Evolutionary conservation across 2,329 filamentous ascomycete species (phyloP), one percentile per base, ranked within the genome.

Genomic region (Didymella keratinophila): DNA sequence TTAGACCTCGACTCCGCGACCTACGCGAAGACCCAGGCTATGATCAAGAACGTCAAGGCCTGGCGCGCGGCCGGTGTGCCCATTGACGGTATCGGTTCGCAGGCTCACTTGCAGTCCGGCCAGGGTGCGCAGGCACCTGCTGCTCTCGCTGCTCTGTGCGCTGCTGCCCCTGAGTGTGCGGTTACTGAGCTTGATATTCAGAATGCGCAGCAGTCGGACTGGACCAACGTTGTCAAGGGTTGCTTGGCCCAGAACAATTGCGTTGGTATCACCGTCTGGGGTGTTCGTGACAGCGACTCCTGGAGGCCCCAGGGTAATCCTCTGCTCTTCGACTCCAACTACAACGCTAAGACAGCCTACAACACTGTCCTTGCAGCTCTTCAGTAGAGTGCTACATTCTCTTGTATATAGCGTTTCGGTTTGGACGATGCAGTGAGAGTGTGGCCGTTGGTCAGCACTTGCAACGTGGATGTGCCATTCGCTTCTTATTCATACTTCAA

Each of bases 131-230:
- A 72, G 46, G 79, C 78, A 25, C 77, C 80, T 5, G 79, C 70
- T 14, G 84, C 86, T 44, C 75, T 76, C 72, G 78, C 81, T 61
- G 79, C 81, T 0, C 83, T 89, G 25, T 86, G 84, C 48, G 76
- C 71, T 34, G 78, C 83, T 20, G 83, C 81, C 18, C 75, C 82
- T 25, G 87, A 90, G 70, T 83, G 89, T 42, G 87, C 87, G 6
- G 78, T 90, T 45, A 90, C 88, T 3, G 88, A 90, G 77, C 81
- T 90, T 30, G 89, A 92, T 68, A 90, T 92, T 67, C 82, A 84
- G 56, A 80, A 80, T 42, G 86, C 85, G 7, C 79, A 82, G 41
- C 64, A 81, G 10, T 74, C 78, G 21, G 88, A 90, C 75, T 90
- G 88, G 71, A 78, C 82, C 8, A 82, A 84, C 50, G 78, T 77